Percentiles rank a stretch among this genome's conserved stretches.
Conservation (phyloP, 2,329 filamentous ascomycete genomes). For the Calonectria honghensis region DNA sequence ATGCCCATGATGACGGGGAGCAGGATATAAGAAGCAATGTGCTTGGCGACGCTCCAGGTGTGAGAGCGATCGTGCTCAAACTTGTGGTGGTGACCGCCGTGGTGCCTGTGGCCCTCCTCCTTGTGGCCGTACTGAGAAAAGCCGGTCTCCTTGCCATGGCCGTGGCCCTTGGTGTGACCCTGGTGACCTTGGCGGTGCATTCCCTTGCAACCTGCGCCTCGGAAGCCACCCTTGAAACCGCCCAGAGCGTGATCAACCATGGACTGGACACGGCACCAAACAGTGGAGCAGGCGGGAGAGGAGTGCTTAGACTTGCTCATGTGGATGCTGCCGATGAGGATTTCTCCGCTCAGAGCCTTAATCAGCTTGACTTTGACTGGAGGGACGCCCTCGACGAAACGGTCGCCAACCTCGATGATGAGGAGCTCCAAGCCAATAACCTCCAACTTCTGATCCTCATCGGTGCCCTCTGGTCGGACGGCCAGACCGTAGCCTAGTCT, state of each 20-base stretch:
- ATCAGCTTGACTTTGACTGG: conserved; percentile 77
- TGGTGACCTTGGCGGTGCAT: conserved; percentile 44
- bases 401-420: conserved; percentile 75
- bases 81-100: conserved; percentile 53
- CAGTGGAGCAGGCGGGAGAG: conserved; percentile 63
- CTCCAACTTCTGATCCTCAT: conserved; percentile 71
- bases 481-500: conserved; percentile 71
- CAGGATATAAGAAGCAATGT: conserved; percentile 77
- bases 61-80: conserved; percentile 52
- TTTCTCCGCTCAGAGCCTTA: conserved; percentile 72
- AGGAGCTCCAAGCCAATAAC: conserved; percentile 74
- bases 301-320: conserved; percentile 56
- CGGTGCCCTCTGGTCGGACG: conserved; percentile 65
- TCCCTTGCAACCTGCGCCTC: conserved; percentile 55
- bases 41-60: conserved; percentile 70
- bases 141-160: conserved; percentile 41
- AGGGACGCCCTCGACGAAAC: conserved; percentile 73
- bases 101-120: conserved; percentile 39
- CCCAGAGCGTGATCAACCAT: conserved; percentile 56
- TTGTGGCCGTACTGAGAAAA: conserved; percentile 39
- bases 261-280: conserved; percentile 70
- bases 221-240: conserved; percentile 53
- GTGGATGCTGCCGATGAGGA: conserved; percentile 72
- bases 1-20: conserved; percentile 82
- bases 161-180: conserved; percentile 42